These are phyloP conservation scores for Pyrenula massariospora DNA, from an alignment of 495 filamentous ascomycete genomes.

Conservation along the genomic window DNA sequence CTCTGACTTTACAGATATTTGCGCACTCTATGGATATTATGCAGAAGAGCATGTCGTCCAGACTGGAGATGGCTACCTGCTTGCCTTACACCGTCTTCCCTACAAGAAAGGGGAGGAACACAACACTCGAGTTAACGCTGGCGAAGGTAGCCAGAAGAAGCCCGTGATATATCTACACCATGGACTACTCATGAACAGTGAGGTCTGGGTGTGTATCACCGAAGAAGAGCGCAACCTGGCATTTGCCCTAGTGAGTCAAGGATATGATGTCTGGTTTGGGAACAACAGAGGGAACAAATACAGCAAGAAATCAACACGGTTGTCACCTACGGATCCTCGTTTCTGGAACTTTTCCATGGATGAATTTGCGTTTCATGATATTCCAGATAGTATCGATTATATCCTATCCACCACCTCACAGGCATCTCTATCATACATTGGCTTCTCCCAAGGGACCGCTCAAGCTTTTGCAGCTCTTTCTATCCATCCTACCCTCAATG, in stretches of 20 bases:
- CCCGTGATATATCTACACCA: conserved; percentile 92
- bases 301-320: conserved; percentile 77
- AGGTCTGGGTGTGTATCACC: conserved; percentile 92
- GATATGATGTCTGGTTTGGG: conserved; percentile 96
- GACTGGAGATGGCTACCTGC: conserved; percentile 85
- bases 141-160: conserved; percentile 59
- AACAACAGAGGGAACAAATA: conserved; percentile 99
- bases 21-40: conserved; percentile 76
- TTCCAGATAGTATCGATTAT: conserved; percentile 87
- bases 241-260: conserved; percentile 79
- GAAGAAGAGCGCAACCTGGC: conserved; percentile 77
- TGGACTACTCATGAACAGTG: conserved; percentile 94
- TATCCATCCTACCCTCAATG: conserved; percentile 84
- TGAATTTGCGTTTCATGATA: conserved; percentile 95
- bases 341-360: conserved; percentile 99
- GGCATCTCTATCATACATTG: conserved; percentile 84
- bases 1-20: conserved; percentile 85
- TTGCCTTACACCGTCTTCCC: conserved; percentile 79
- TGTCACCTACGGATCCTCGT: conserved; percentile 56
- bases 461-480: conserved; percentile 94
- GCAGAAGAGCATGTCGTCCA: conserved; percentile 94
- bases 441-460: conserved; percentile 93
- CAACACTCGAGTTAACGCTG: conserved; percentile 53
- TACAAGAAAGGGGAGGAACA: conserved; percentile 73
- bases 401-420: conserved; percentile 75